Evolutionary conservation across 805 yeast species (phyloP), one percentile per base, ranked within the genome.

Genomic region (Grigorovia humatica): DNA sequence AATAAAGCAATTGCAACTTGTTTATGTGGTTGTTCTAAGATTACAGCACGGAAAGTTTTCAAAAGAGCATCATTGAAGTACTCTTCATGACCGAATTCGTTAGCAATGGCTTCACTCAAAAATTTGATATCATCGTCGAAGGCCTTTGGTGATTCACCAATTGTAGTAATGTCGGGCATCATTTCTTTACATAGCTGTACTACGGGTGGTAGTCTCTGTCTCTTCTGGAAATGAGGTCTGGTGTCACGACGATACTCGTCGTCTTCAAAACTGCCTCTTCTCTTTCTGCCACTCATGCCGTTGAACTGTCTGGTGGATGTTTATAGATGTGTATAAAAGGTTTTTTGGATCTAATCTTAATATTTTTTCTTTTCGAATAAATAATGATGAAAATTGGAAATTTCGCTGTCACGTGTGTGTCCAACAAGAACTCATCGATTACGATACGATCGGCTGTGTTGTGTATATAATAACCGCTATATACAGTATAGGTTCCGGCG

Each of bases 11-110:
- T 67, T n/a, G 82, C 77, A 13, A 83, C 80, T 53, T 84, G 78
- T 65, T 90, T 93, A 56, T 90, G 96, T 0, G 99, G 98, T 67
- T 91, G 96, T 67, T 93, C 98, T 30, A 78, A 69, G 11, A 84
- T 74, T 45, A 86, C 77, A 2, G 95, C 87, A 51, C 77, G 76
- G 27, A 89, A 62, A 1, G 87, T 85, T 48, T 76, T 74, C 53
- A 87, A 68, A 19, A 87, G 70, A 2, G 83, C 79, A 38, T 69
- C 70, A 53, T 87, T 74, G 55, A 83, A 78, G 49, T 74, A 74
- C 53, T 78, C 82, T 51, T 82, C 82, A 55, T 74, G 76, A 56
- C 79, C 86, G 60, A 81, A 79, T 59, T 82, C 86, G 40, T 78
- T 79, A 43, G 78, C 79, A 44, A 84, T 80, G 1, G 87, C 85